phyloP scores from a whole-genome alignment of 495 filamentous ascomycete species.

The Lasiosphaeria miniovina region DNA sequence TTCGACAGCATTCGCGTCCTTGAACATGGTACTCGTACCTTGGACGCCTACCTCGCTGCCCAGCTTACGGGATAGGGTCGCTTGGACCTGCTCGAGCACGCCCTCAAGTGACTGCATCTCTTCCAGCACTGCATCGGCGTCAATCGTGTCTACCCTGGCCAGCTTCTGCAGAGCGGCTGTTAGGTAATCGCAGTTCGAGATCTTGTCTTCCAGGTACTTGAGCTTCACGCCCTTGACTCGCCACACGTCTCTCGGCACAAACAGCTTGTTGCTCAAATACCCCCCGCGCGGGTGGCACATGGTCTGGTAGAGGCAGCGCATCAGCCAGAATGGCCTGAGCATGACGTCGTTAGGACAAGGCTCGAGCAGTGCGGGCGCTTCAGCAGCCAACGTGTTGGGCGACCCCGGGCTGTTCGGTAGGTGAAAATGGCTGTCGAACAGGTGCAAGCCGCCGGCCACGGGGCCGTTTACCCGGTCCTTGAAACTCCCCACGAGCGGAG shows the following conservation, averaged over 20 bases:
- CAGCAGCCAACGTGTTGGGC: slow-evolving; percentile 53
- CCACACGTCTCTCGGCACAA: slow-evolving; percentile 91
- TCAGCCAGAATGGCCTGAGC: slow-evolving; percentile 92
- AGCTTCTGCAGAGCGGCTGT: slow-evolving; percentile 87
- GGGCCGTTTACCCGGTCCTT: slow-evolving; percentile 48
- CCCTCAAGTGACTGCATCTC: slow-evolving; percentile 93
- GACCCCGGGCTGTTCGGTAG: slow-evolving; percentile 65
- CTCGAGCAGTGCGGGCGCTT: slow-evolving; percentile 73
- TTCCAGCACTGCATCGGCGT: slow-evolving; percentile 86
- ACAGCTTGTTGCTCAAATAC: slow-evolving; percentile 85
- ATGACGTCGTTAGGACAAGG: slow-evolving; percentile 85
- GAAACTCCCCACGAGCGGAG: slow-evolving; percentile 61
- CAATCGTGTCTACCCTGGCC: slow-evolving; percentile 75
- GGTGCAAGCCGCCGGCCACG: slow-evolving; percentile 65
- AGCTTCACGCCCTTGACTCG: slow-evolving; percentile 90
- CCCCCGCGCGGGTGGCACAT: slow-evolving; percentile 87
- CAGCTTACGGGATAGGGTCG: slow-evolving; percentile 72
- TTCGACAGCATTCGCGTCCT: slow-evolving; percentile 48
- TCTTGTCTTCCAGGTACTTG: slow-evolving; percentile 87
- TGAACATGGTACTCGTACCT: slow-evolving; percentile 64
- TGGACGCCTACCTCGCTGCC: slow-evolving; percentile 87
- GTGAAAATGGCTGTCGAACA: slow-evolving; percentile 85
- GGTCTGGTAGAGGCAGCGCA: slow-evolving; percentile 89
- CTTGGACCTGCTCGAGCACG: slow-evolving; percentile 81
- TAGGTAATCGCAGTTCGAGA: slow-evolving; percentile 86